Evolutionary conservation across 306 rosid species (phyloP).

Genomic region (Sechiopsis laciniata): DNA sequence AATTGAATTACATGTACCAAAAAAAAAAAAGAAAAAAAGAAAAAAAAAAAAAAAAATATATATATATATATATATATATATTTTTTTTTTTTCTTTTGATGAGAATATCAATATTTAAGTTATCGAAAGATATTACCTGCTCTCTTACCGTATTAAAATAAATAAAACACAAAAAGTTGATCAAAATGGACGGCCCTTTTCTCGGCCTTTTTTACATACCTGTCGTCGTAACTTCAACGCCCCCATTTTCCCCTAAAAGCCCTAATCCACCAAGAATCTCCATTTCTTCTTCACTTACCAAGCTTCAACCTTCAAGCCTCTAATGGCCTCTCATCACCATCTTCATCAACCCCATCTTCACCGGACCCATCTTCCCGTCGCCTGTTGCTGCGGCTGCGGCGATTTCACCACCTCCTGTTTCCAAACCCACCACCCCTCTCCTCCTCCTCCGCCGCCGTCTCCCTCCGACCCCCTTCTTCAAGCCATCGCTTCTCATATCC

Average conservation of each 20-base stretch:
- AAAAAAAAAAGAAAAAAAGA: too few species aligned
- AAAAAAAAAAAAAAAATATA: too few species aligned
- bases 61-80: too few species aligned
- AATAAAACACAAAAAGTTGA: too few species aligned
- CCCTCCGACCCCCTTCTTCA: background rate
- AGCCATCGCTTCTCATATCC: background rate
- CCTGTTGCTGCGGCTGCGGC: constrained; percentile 27
- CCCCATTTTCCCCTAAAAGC: too few species aligned
- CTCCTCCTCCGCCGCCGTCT: constrained; percentile 25
- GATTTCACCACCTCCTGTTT: constrained; percentile 26
- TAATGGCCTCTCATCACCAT: constrained; percentile 46
- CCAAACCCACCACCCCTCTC: constrained; percentile 25
- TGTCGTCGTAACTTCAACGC: too few species aligned
- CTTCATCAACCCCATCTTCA: constrained; percentile 15
- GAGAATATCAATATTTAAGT: too few species aligned
- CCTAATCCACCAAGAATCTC: too few species aligned
- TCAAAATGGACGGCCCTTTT: background rate
- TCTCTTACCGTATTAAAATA: too few species aligned
- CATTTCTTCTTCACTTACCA: background rate
- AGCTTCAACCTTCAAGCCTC: constrained; percentile 4
- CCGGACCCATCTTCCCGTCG: constrained; percentile 24
- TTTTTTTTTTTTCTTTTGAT: too few species aligned
- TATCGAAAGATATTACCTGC: fast-evolving
- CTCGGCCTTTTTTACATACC: background rate
- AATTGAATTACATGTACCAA: too few species aligned